Percentiles rank a stretch among this genome's conserved stretches.
These are phyloP conservation scores for Zygosaccharomyces rouxii DNA, from an alignment of 805 yeast species.

Conservation along the genomic window DNA sequence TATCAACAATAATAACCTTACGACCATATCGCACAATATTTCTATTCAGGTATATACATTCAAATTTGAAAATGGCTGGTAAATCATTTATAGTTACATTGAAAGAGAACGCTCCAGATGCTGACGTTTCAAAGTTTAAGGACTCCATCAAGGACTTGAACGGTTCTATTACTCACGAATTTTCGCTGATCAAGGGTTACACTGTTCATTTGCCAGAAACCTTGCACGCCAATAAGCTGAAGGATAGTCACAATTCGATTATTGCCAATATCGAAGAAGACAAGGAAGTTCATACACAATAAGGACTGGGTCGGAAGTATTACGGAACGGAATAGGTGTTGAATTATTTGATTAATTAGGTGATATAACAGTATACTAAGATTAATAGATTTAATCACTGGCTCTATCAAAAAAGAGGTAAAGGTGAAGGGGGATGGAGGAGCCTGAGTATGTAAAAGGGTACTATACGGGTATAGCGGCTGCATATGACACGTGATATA, in stretches of 20 bases:
- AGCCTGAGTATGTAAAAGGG: no score
- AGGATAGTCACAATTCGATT: conserved; percentile 40
- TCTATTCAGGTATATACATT: not conserved
- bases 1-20: not conserved
- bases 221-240: conserved; percentile 45
- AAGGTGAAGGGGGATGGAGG: no score
- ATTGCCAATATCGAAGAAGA: conserved; percentile 66
- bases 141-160: conserved; percentile 37
- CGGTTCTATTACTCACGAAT: conserved; percentile 46
- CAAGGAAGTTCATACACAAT: conserved; percentile 48
- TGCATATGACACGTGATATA: no score
- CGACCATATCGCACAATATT: not conserved
- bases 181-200: conserved; percentile 47
- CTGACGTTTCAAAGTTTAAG: conserved; percentile 39
- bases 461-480: no score
- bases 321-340: not conserved
- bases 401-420: no score
- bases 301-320: not conserved
- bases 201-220: conserved; percentile 50
- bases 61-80: conserved; percentile 7
- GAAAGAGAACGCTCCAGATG: conserved; percentile 42
- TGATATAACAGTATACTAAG: no score
- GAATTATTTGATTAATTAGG: not conserved
- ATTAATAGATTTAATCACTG: no score
- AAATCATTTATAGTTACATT: conserved; percentile 39